Base-by-base conservation (phyloP, 495 filamentous ascomycete species). In the Rhypophila decipiens region DNA sequence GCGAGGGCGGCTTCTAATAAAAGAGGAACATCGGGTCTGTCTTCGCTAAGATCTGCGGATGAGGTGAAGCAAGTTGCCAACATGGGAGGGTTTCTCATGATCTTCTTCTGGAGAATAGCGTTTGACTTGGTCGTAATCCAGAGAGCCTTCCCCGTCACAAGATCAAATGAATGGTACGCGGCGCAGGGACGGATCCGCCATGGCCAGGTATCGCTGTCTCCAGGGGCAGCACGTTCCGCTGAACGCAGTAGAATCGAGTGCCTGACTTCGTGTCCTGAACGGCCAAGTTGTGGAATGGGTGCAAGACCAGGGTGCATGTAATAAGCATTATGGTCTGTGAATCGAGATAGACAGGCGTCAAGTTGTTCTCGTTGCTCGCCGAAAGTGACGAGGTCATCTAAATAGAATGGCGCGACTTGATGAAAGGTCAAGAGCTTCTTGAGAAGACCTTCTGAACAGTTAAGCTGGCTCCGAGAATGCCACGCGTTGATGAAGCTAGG, bases 91-190 rank as follows among this genome's bases (percentile, higher is more conserved):
- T 54, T 57, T 9, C 57, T 49, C 23, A 42, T 40, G 10, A 76
- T 56, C 21, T 70, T 53, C 7, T 60, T 39, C 42, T 59, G 56
- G 24, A 70, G 60, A 11, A 64, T 22, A 12, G 58, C 34, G 35
- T 69, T 65, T 8, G 63, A 68, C 53, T 75, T 75, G 13, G 71
- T 37, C 12, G 62, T 53, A n/a, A 72, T 63, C 72, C 72, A 74
- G 1, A 61, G 27, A 5, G 63, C 29, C 20, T 56, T 47, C 8
- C 64, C 64, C 18, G 36, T 68, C 13, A 53, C 50, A 19, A 69
- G 24, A 44, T 75, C 72, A 39, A 74, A 69, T 2, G 65, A 68
- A 42, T 76, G 70, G 47, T 68, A 66, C 3, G 68, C 33, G 0
- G 63, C 64, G 3, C 53, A 52, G 34, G 72, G 71, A 2, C 69